These are phyloP conservation scores for Plantago coronopus DNA, from an alignment of 305 asterid species.

Conservation along the genomic window DNA sequence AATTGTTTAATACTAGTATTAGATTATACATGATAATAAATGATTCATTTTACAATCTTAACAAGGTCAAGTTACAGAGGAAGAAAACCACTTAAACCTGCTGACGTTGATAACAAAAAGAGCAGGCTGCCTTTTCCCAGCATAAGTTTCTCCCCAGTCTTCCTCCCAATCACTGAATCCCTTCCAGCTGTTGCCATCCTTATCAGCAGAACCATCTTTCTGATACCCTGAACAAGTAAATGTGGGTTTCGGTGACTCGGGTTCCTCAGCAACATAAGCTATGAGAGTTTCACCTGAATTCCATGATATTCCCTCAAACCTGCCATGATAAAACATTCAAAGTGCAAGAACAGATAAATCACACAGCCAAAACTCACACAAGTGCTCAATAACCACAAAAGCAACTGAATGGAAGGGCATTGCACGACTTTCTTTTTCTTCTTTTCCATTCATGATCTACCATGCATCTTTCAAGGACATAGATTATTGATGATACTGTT, in stretches of 20 bases:
- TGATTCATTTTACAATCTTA: too few relatives aligned
- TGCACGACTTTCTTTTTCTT: too few relatives aligned
- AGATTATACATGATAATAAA: slow-evolving; percentile 1
- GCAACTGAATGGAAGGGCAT: background rate
- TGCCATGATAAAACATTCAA: slow-evolving; percentile 28
- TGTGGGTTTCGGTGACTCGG: slow-evolving; percentile 62
- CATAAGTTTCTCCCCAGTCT: slow-evolving; percentile 94
- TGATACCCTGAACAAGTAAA: slow-evolving; percentile 50
- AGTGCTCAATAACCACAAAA: background rate
- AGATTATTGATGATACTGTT: too few relatives aligned
- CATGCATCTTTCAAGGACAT: too few relatives aligned
- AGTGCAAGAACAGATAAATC: slow-evolving; percentile 4
- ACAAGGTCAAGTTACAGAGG: background rate
- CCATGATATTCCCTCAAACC: slow-evolving; percentile 99
- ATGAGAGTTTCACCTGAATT: slow-evolving; percentile 68
- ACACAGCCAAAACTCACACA: background rate
- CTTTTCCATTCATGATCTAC: too few relatives aligned
- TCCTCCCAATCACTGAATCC: slow-evolving; percentile 93
- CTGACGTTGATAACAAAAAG: slow-evolving; percentile 60
- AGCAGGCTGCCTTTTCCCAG: slow-evolving; percentile 81
- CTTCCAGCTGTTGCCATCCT: slow-evolving; percentile 76
- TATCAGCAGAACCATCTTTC: slow-evolving; percentile 46
- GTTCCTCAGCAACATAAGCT: slow-evolving; percentile 95
- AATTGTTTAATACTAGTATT: background rate
- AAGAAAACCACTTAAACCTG: slow-evolving; percentile 39